Conservation (phyloP, 139 green algal species). For the Asterochloris sp. region DNA sequence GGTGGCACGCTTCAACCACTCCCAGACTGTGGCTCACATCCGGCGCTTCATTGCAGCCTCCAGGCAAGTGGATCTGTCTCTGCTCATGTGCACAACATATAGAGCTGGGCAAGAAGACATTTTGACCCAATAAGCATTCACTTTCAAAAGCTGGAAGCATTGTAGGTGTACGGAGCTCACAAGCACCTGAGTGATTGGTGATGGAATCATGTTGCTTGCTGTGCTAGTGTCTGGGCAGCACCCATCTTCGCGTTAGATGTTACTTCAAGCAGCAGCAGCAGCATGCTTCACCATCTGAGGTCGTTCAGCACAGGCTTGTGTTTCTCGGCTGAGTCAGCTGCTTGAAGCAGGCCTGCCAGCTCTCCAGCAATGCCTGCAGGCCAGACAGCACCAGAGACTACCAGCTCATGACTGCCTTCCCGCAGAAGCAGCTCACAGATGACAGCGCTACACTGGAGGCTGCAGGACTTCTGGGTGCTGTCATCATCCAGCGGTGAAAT, state of each 20-base stretch:
- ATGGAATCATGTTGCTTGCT: no score
- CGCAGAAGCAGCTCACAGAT: slow-evolving; percentile 53
- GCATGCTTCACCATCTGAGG: background rate
- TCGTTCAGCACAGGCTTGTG: no score
- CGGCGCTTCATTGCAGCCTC: slow-evolving; percentile 73
- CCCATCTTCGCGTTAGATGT: background rate
- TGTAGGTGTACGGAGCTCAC: no score
- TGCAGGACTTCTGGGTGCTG: slow-evolving; percentile 74
- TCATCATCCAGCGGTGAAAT: slow-evolving; percentile 65
- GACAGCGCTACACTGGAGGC: slow-evolving; percentile 67
- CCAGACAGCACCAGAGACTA: slow-evolving; percentile 45
- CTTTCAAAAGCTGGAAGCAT: no score
- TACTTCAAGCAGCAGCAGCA: slow-evolving; percentile 1
- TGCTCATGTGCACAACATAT: background rate
- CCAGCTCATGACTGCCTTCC: slow-evolving; percentile 70
- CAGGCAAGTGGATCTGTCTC: slow-evolving; percentile 26
- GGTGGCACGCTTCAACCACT: slow-evolving; percentile 82
- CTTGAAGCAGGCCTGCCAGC: no score
- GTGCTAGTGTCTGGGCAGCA: no score
- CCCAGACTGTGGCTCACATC: slow-evolving; percentile 77
- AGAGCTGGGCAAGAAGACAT: no score
- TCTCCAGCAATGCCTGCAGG: no score
- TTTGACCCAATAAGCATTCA: no score
- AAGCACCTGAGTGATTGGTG: no score
- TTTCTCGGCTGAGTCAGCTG: no score